Base-by-base conservation (phyloP, 306 rosid species). In the Vachellia pachyceras region DNA sequence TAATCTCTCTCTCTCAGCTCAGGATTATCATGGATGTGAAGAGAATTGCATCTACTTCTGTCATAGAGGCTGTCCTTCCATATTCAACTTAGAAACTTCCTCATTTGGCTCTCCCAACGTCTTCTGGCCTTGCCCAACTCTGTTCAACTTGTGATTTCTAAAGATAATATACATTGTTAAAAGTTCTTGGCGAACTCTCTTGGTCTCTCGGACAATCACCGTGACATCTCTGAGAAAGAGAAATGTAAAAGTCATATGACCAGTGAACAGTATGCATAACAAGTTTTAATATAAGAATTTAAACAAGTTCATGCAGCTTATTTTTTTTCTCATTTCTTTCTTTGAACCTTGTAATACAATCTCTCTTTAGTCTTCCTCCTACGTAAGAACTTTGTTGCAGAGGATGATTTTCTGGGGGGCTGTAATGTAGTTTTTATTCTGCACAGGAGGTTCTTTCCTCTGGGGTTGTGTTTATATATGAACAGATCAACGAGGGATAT, bases 111-210 rank as follows among this genome's bases (percentile, higher is more conserved):
- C 61, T 55, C 29, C 61, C 61, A 55, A 18, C 0, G 29, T 55
- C 29, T 55, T 55, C 7, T 55, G 61, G 61, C 61, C 61, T 20
- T 55, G 61, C 61, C 61, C 61, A 55, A 55, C 29, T 55, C 61
- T 55, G 1, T 55, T 55, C 60, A n/a, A 54, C 25, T 18, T n/a
- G 60, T 54, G 60, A 54, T 54, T 0, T n/a, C 25, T 54, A 2
- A n/a, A 3, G 6, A 54, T 54, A 7, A n/a, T 7, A 47, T n/a
- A n/a, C n/a, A n/a, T n/a, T n/a, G n/a, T n/a, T n/a, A n/a, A n/a
- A n/a, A n/a, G n/a, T n/a, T n/a, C n/a, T n/a, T n/a, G n/a, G n/a
- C n/a, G n/a, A n/a, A n/a, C n/a, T n/a, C n/a, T n/a, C n/a, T n/a
- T n/a, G n/a, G n/a, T n/a, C n/a, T n/a, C n/a, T n/a, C n/a, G n/a